Evolutionary conservation across 2,329 filamentous ascomycete genomes (phyloP).

Genomic region (Aspergillus alliaceus): DNA sequence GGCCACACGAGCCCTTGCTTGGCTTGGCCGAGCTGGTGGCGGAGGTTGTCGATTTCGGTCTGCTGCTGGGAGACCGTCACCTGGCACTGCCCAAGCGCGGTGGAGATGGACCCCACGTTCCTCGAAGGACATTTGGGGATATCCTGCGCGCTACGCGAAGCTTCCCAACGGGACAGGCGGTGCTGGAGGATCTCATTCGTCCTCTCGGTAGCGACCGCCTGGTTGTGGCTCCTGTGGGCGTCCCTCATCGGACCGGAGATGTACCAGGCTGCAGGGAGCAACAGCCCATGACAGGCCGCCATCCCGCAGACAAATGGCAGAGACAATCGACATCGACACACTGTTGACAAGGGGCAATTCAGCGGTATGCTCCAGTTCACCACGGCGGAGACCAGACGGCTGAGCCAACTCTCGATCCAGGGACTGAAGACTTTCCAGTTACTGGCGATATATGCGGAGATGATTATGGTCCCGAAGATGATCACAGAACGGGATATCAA

Average conservation of each 20-base stretch:
- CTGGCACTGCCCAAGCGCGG: conserved; percentile 14
- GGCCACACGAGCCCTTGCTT: background rate
- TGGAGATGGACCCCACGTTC: conserved; percentile 10
- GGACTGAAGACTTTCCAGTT: conserved; percentile 6
- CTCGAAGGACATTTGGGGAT: conserved; percentile 14
- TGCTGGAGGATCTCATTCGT: conserved; percentile 13
- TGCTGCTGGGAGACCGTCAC: conserved; percentile 13
- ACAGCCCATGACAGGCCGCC: background rate
- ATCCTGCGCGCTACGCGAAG: conserved; percentile 4
- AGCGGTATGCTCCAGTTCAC: conserved; percentile 11
- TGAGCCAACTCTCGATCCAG: background rate
- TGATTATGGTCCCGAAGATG: conserved; percentile 7
- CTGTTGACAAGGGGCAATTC: conserved; percentile 1
- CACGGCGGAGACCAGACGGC: background rate
- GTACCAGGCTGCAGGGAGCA: conserved; percentile 4
- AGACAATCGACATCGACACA: conserved; percentile 4
- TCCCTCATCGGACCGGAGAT: conserved; percentile 13
- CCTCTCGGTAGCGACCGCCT: background rate
- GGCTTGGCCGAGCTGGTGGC: conserved; percentile 6
- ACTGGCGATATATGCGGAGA: background rate
- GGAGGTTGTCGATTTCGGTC: conserved; percentile 12
- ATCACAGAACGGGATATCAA: conserved; percentile 9
- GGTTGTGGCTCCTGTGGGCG: conserved; percentile 8
- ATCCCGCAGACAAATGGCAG: background rate
- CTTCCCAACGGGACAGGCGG: conserved; percentile 11